These are phyloP conservation scores for Dryas alaskensis DNA, from an alignment of 306 rosid genomes.

Conservation along the genomic window DNA sequence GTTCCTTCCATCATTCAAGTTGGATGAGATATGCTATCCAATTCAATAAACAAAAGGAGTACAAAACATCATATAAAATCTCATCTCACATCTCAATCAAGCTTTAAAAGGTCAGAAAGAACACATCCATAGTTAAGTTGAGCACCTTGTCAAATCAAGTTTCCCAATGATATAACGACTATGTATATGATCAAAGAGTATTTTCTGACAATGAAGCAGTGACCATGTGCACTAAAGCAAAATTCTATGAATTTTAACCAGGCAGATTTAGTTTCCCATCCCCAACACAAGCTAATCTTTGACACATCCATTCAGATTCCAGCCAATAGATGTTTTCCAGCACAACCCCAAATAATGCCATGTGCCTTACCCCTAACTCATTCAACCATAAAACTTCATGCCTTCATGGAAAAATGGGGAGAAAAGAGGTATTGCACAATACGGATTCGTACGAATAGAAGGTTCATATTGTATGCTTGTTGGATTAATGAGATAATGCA, in stretches of 20 bases:
- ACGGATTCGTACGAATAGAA: background rate
- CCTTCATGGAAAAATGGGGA: background rate
- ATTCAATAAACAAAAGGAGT: background rate
- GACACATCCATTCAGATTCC: background rate
- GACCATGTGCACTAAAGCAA: background rate
- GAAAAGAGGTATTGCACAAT: background rate
- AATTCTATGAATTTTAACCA: background rate
- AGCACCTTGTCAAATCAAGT: background rate
- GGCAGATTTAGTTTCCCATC: background rate
- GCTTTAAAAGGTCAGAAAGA: background rate
- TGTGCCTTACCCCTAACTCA: background rate
- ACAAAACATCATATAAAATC: background rate
- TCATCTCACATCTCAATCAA: background rate
- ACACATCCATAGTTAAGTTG: background rate
- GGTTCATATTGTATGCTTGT: background rate
- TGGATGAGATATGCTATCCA: background rate
- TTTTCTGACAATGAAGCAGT: background rate
- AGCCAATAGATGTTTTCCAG: background rate
- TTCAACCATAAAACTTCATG: background rate
- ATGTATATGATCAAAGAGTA: background rate
- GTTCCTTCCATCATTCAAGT: background rate
- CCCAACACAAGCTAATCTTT: background rate
- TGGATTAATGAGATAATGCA: background rate
- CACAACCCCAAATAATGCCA: background rate
- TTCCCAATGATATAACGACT: background rate